These are phyloP conservation scores for Ramaria sp. DNA, from an alignment of 768 basidiomycete species.

Conservation along the genomic window DNA sequence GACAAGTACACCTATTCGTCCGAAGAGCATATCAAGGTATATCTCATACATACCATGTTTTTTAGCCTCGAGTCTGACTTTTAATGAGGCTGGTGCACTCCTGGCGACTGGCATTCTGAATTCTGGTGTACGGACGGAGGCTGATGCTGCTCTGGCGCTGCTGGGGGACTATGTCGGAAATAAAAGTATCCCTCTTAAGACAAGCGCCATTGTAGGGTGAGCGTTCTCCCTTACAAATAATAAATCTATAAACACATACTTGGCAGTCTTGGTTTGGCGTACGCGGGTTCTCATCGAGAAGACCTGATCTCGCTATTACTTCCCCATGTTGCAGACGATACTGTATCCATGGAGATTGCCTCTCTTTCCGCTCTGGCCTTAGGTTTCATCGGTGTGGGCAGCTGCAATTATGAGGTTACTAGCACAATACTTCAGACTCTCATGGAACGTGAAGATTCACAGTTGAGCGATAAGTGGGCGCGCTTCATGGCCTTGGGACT, in stretches of 20 bases:
- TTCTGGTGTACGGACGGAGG: constrained; percentile 80
- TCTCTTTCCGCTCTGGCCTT: constrained; percentile 79
- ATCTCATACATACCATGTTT: background rate
- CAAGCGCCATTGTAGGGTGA: constrained; percentile 72
- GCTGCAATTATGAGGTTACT: constrained; percentile 88
- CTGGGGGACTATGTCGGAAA: constrained; percentile 86
- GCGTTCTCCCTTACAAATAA: constrained; percentile 5
- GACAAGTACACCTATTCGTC: constrained; percentile 96
- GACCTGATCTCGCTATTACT: constrained; percentile 73
- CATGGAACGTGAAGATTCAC: constrained; percentile 72
- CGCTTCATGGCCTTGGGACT: constrained; percentile 84
- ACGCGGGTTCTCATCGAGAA: constrained; percentile 85
- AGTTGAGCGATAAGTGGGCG: constrained; percentile 88
- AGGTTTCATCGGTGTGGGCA: constrained; percentile 93
- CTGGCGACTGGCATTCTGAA: constrained; percentile 92
- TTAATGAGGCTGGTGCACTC: constrained; percentile 70
- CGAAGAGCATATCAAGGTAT: constrained; percentile 91
- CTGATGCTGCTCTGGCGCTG: constrained; percentile 85
- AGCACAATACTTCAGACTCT: constrained; percentile 82
- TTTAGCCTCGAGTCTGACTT: background rate
- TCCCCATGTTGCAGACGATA: constrained; percentile 74
- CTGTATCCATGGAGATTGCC: constrained; percentile 79
- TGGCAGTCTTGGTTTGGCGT: constrained; percentile 75
- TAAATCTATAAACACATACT: background rate
- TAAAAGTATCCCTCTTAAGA: constrained; percentile 73